Evolutionary conservation across 2,329 filamentous ascomycete genomes (phyloP).

Genomic region (Trichoderma atrobrunneum): DNA sequence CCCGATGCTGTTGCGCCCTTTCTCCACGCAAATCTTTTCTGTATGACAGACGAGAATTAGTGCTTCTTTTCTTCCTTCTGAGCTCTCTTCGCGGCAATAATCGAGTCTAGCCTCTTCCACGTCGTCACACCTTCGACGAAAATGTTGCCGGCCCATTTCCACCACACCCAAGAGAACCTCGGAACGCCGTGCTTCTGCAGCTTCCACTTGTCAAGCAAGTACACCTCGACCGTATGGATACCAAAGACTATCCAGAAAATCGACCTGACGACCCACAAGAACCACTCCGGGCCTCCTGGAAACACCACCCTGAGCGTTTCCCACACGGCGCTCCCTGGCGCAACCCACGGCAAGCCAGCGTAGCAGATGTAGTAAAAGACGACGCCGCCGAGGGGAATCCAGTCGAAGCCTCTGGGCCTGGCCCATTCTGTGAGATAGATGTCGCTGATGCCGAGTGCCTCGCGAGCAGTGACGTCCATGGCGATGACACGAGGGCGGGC

Average conservation of each 20-base stretch:
- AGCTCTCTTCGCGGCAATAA: constrained; percentile 44
- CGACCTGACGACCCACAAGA: constrained; percentile 55
- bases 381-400: constrained; percentile 54
- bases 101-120: constrained; percentile 50
- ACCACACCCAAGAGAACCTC: constrained; percentile 49
- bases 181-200: constrained; percentile 48
- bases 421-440: constrained; percentile 42
- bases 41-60: constrained; percentile 22
- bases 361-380: constrained; percentile 53
- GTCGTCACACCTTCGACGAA: constrained; percentile 54
- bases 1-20: background rate
- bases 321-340: constrained; percentile 50
- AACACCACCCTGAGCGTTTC: constrained; percentile 48
- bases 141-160: constrained; percentile 50
- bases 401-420: constrained; percentile 44
- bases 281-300: constrained; percentile 57
- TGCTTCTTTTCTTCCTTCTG: constrained; percentile 41
- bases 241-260: constrained; percentile 58
- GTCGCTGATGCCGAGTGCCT: constrained; percentile 57
- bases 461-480: constrained; percentile 60
- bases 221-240: constrained; percentile 65
- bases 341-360: constrained; percentile 48
- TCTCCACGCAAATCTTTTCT: background rate
- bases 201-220: constrained; percentile 47
- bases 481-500: constrained; percentile 68